Base-by-base conservation (phyloP, 1,284 basidiomycete genomes). In the Puccinia hordei region DNA sequence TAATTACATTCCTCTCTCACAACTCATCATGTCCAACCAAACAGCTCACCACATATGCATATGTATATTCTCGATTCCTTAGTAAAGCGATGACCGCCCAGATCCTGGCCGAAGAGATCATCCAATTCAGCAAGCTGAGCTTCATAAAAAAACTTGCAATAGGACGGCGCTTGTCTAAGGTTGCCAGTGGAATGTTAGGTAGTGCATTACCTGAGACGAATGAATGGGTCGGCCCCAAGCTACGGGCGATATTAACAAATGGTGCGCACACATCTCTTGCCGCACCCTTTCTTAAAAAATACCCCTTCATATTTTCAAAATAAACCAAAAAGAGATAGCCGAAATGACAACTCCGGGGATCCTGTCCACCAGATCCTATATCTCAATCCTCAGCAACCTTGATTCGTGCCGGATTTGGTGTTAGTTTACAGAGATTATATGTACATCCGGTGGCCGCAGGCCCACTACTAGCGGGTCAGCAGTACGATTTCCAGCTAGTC, bases 191-290 rank as follows among this genome's bases (percentile, higher is more conserved):
- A 33, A 35, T 10, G 19, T 24, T 76, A 6, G 57, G 46, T 4
- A 65, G 61, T 44, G 41, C 38, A 51, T 49, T 76, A 27, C 13
- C 27, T 17, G 41, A 66, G 46, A 30, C 57, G 2, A 15, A 19
- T 13, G n/a, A 65, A 76, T 76, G 44, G 74, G 44, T 76, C 19
- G 74, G 74, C 30, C 27, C 35, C 22, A 2, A 76, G 19, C 44
- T 76, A 44, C 57, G 74, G 22, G 61, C 61, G 15, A 76, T 76
- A 17, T 38, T 76, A 15, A 76, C 74, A 30, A 24, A 63, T 53
- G 74, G 74, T 76, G 6, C 27, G 49, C 33, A 30, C 24, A 38
- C 41, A 24, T 46, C 38, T 17, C 5, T n/a, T 51, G 66, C 8
- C 27, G 9, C 46, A 17, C 46, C 15, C 4, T 22, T 12, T 51